Evolutionary conservation across 2,329 filamentous ascomycete genomes (phyloP), one percentile per base, ranked within the genome.

Genomic region (Penicillium sp.): DNA sequence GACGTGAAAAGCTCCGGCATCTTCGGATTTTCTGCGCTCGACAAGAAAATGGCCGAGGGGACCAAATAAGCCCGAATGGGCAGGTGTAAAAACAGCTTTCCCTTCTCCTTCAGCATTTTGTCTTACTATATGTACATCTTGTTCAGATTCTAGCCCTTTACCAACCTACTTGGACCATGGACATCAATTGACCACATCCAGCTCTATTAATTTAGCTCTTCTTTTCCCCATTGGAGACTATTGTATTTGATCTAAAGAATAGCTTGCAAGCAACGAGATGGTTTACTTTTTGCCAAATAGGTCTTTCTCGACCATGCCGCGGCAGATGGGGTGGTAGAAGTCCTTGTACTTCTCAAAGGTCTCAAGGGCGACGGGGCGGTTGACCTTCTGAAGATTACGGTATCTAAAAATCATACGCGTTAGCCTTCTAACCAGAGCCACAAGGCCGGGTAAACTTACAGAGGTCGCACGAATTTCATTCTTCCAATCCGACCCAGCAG

Each of bases 241-340:
- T 37, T 6, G 9, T 23, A 20, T 37, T 18, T 37, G 33, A 1
- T 37, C 10, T 37, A 6, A 12, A 9, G 18, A 37, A 37, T 37
- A 20, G 33, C 18, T 4, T 37, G 18, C 8, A 37, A 6, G 18
- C 9, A 37, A 6, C 3, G 9, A 13, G 2, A 9, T 40, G 27
- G 1, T 49, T 27, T 62, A 60, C 50, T 67, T 67, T 45, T 69
- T 66, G 6, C 75, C 76, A 61, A 78, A 79, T 31, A 95, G 71
- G 69, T 95, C 88, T 78, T 95, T 96, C 73, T 89, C 87, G 2
- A 95, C 83, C 83, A 95, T 87, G 6, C 78, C 81, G 53, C 82
- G 81, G 68, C 91, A 96, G 61, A 97, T 96, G 2, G 93, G 93
- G 66, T 97, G 92, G 67, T 97, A 98, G 66, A 97, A 97, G 55